Base-by-base conservation (phyloP, 2,329 filamentous ascomycete species). In the Penicillium oxalicum region DNA sequence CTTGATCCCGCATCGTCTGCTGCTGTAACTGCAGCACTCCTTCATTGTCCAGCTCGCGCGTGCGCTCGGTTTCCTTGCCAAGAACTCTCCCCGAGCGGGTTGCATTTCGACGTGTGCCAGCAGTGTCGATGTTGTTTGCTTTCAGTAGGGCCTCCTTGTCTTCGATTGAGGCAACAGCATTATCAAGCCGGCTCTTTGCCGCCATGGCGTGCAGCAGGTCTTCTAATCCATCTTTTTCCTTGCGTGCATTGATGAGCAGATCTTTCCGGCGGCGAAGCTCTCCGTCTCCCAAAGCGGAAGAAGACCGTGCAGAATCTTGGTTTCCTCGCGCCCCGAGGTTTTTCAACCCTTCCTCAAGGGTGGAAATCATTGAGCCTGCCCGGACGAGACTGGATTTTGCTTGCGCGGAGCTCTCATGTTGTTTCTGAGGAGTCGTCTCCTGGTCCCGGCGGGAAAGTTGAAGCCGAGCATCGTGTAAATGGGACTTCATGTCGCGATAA, bases 211-310 rank as follows among this genome's bases (percentile, higher is more conserved):
- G 78, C 47, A 83, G 64, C 27, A 84, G 70, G 52, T 75, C 75
- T 55, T 84, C 82, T 26, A 85, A 62, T 0, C 79, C 80, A 51
- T 84, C 81, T 38, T 77, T 76, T 63, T 85, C 82, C 58, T 83
- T 83, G 60, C 74, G 70, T 4, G 78, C 77, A 29, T 76, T 74
- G 4, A 74, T 72, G 9, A 84, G 64, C 47, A 84, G 66, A 56
- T 85, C 82, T 47, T 76, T 73, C 39, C 82, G 67, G 5, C 82
- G 70, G 13, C 81, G 70, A 11, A 83, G 63, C 64, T 85, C 82
- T 18, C 82, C 81, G 8, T 83, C 80, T 2, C 81, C 81, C 4
- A 84, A 67, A 8, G 18, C 50, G 74, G 67, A 40, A 7, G 29
- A 8, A 74, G 65, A 64, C 81, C 79, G 18, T 75, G 78, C 54